Evolutionary conservation across 2,329 filamentous ascomycete genomes (phyloP).

Genomic region (Fusarium hostae): DNA sequence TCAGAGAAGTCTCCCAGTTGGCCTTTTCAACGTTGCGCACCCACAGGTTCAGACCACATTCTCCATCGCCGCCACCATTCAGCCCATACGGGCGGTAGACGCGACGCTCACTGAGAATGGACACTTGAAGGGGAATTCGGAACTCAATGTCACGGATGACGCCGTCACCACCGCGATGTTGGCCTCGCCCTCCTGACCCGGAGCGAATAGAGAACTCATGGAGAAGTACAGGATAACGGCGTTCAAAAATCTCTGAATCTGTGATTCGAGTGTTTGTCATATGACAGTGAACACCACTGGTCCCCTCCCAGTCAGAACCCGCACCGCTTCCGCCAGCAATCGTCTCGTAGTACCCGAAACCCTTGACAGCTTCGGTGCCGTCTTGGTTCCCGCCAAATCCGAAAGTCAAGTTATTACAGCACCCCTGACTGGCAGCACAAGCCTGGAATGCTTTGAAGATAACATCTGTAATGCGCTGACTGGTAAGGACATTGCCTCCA

Average conservation of each 20-base stretch:
- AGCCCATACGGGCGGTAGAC: conserved; percentile 79
- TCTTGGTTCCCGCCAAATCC: conserved; percentile 69
- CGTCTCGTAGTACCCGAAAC: conserved; percentile 70
- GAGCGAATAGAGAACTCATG: conserved; percentile 74
- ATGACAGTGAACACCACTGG: conserved; percentile 58
- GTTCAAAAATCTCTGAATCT: conserved; percentile 58
- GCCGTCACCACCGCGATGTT: conserved; percentile 77
- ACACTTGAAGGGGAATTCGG: conserved; percentile 78
- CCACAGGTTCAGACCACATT: conserved; percentile 88
- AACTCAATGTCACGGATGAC: conserved; percentile 84
- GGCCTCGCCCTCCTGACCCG: conserved; percentile 72
- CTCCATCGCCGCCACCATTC: conserved; percentile 81
- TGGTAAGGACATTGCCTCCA: conserved; percentile 76
- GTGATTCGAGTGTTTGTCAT: conserved; percentile 87
- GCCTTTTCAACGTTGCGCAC: conserved; percentile 75
- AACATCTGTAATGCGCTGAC: conserved; percentile 58
- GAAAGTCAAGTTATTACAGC: conserved; percentile 87
- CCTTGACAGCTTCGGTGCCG: conserved; percentile 52
- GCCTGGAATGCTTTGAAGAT: conserved; percentile 78
- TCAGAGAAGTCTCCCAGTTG: conserved; percentile 59
- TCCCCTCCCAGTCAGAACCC: conserved; percentile 63
- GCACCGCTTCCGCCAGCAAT: conserved; percentile 73
- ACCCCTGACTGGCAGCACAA: conserved; percentile 81
- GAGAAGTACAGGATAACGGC: conserved; percentile 75
- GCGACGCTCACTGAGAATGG: conserved; percentile 80